These are phyloP conservation scores for Crucibulum laeve DNA, from an alignment of 768 basidiomycete species.

Conservation along the genomic window DNA sequence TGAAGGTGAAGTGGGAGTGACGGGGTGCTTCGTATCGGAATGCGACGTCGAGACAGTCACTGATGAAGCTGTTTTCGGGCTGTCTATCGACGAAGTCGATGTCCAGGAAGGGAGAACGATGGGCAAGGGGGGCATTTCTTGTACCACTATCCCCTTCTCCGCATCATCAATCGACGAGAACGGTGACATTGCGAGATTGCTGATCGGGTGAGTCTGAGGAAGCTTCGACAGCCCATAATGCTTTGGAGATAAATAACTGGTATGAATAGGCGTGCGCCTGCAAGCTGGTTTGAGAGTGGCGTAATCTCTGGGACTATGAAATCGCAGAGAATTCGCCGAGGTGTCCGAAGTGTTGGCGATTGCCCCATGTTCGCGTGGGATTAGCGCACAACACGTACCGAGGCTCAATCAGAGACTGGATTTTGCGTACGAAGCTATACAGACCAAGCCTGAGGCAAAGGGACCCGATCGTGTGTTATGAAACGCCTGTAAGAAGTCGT, in stretches of 20 bases:
- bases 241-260: slow-evolving; percentile 18
- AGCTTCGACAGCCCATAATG: not conserved
- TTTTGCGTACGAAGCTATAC: too few species aligned
- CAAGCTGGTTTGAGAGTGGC: slow-evolving; percentile 21
- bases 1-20: slow-evolving; percentile 2
- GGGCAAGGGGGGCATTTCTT: slow-evolving; percentile 19
- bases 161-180: slow-evolving; percentile 26
- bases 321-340: slow-evolving; percentile 36
- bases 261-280: slow-evolving; percentile 12
- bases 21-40: slow-evolving; percentile 1
- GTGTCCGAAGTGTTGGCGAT: slow-evolving; percentile 32
- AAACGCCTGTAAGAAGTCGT: too few species aligned
- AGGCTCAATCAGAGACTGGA: not conserved
- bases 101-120: slow-evolving; percentile 13
- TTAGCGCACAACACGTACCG: not conserved
- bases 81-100: slow-evolving; percentile 1
- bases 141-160: slow-evolving; percentile 30
- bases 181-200: slow-evolving; percentile 6
- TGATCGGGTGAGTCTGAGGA: slow-evolving; percentile 1
- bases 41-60: not conserved
- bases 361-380: slow-evolving; percentile 13
- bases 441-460: too few species aligned
- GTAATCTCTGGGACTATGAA: slow-evolving; percentile 24
- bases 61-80: slow-evolving; percentile 7
- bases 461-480: too few species aligned